These are phyloP conservation scores for Zygoascus flipseniorum DNA, from an alignment of 805 yeast species.

Conservation along the genomic window DNA sequence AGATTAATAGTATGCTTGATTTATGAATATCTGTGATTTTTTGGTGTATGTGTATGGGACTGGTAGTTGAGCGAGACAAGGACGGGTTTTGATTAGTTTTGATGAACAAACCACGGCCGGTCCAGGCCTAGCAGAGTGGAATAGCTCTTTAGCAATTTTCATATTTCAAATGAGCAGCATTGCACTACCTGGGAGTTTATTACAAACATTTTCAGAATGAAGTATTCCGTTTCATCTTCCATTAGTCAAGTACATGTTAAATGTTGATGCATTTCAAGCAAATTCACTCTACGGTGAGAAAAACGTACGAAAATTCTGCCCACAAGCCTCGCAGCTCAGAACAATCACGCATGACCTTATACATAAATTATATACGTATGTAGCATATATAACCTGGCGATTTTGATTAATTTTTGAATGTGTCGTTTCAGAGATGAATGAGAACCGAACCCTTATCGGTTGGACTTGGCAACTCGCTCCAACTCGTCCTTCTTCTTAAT, in stretches of 20 bases:
- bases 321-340: too few species aligned
- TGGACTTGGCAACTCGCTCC: conserved; percentile 99
- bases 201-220: too few species aligned
- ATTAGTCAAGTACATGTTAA: too few species aligned
- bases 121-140: background rate
- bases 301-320: too few species aligned
- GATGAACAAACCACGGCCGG: too few species aligned
- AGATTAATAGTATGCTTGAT: background rate
- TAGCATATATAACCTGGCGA: conserved; percentile 1
- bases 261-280: too few species aligned
- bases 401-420: conserved; percentile 1
- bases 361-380: background rate
- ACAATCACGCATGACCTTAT: background rate
- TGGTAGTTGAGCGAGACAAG: background rate
- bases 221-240: too few species aligned
- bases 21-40: too few species aligned
- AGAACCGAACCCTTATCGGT: conserved; percentile 61
- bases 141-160: background rate
- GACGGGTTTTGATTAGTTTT: too few species aligned
- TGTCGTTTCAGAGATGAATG: background rate
- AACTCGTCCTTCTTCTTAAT: conserved; percentile 99
- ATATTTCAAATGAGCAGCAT: too few species aligned
- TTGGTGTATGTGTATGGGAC: background rate
- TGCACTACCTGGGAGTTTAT: too few species aligned
- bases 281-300: too few species aligned